These are phyloP conservation scores for Oropetium thomaeum DNA, from an alignment of 176 grass and related monocot species.

Conservation along the genomic window DNA sequence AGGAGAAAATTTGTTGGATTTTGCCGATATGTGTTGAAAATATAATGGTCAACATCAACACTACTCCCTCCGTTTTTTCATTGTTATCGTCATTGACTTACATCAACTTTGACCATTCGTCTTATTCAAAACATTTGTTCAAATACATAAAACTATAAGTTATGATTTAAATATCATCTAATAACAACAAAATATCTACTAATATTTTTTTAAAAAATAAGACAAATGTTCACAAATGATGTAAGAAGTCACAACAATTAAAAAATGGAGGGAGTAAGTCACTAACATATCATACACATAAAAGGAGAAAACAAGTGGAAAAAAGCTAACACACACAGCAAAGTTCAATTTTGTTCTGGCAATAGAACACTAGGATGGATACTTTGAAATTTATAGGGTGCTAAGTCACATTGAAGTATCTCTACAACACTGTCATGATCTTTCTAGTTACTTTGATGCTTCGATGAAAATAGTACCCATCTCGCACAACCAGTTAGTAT, in stretches of 20 bases:
- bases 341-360: not conserved
- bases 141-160: no score
- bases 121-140: no score
- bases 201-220: no score
- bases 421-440: not conserved
- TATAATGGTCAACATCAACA: not conserved
- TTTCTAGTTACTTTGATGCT: conserved; percentile 11
- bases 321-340: not conserved
- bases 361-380: not conserved
- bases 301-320: not conserved
- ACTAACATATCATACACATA: not conserved
- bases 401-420: not conserved
- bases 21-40: not conserved
- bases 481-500: not conserved
- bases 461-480: not conserved
- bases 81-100: no score
- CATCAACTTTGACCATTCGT: no score
- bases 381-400: not conserved
- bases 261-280: no score
- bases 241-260: no score
- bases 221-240: no score
- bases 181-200: no score
- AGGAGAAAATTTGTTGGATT: not conserved
- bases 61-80: no score
- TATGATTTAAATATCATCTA: no score